phyloP scores from a whole-genome alignment of 805 yeast species.

The Ogataea haglerorum region DNA sequence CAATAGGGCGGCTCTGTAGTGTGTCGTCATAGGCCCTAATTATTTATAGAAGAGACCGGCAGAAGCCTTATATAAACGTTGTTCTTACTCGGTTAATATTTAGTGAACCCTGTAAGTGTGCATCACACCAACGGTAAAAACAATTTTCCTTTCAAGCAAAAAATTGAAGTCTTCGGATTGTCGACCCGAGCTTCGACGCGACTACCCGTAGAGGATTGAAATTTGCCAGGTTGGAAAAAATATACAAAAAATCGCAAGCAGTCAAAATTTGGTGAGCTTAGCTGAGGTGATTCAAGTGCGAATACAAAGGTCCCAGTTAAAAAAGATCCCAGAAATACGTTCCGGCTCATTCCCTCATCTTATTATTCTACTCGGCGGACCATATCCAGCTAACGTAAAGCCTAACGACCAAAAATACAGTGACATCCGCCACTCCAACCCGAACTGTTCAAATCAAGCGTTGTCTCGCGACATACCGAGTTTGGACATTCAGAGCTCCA shows the following conservation, averaged over 20 bases:
- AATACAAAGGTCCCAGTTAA: neutral
- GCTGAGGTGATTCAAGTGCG: neutral
- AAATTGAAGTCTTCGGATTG: neutral
- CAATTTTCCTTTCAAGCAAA: neutral
- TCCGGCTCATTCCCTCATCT: neutral
- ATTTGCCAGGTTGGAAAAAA: neutral
- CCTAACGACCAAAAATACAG: neutral
- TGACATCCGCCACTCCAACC: conserved; percentile 2
- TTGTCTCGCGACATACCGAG: neutral
- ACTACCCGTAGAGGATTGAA: neutral
- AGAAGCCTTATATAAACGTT: neutral
- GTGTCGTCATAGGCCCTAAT: neutral
- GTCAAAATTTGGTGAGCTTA: neutral
- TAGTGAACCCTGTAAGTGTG: neutral
- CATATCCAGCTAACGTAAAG: neutral
- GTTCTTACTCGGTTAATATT: neutral
- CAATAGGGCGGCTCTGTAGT: neutral
- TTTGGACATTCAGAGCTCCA: neutral
- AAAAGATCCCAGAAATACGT: neutral
- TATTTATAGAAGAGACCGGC: neutral
- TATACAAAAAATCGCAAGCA: conserved; percentile 1
- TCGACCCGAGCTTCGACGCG: neutral
- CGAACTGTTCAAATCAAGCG: neutral
- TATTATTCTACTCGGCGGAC: neutral
- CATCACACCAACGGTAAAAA: neutral